These are phyloP conservation scores for Myxozyma lipomycoides DNA, from an alignment of 805 yeast genomes.

Conservation along the genomic window DNA sequence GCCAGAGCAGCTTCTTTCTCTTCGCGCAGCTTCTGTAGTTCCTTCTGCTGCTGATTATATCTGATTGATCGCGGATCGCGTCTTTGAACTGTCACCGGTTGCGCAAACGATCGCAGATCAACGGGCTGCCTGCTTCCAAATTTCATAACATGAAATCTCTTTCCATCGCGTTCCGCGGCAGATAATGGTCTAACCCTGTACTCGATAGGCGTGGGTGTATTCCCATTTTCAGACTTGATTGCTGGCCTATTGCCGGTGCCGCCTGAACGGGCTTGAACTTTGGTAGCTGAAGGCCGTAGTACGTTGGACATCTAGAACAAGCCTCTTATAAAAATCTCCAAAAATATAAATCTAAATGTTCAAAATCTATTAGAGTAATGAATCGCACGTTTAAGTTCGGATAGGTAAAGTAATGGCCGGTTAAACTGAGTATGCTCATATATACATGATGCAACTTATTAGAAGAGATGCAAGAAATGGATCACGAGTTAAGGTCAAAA, in stretches of 20 bases:
- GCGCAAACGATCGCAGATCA: constrained; percentile 66
- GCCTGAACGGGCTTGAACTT: not conserved
- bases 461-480: too few species aligned
- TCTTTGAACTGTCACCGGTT: constrained; percentile 83
- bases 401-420: too few species aligned
- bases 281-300: constrained; percentile 1
- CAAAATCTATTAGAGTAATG: too few species aligned
- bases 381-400: too few species aligned
- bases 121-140: constrained; percentile 71
- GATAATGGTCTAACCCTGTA: constrained; percentile 70
- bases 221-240: not conserved
- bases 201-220: constrained; percentile 32
- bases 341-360: too few species aligned
- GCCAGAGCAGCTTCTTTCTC: constrained; percentile 31
- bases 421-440: too few species aligned
- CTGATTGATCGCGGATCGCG: constrained; percentile 91
- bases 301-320: constrained; percentile 1
- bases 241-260: not conserved
- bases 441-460: too few species aligned
- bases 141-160: constrained; percentile 71
- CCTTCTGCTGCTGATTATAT: constrained; percentile 56
- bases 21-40: not conserved
- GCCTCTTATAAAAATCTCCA: not conserved
- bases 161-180: constrained; percentile 50
- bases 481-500: too few species aligned